Conservation (phyloP, 139 green algal species). For the Ostreobium quekettii region DNA sequence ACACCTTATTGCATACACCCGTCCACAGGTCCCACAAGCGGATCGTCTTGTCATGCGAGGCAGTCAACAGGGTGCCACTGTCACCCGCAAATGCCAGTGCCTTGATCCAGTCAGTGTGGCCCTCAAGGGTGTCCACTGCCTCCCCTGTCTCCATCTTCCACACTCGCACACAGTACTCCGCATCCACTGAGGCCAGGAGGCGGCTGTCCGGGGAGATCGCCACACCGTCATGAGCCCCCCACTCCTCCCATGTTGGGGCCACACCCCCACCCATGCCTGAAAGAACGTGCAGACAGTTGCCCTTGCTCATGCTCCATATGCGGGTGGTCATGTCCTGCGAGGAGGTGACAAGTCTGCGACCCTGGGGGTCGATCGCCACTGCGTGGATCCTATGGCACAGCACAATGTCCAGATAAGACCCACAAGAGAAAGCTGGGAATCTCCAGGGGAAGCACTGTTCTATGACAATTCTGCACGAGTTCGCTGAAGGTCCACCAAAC, state of each 20-base stretch:
- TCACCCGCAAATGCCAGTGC: slow-evolving; percentile 13
- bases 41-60: slow-evolving; percentile 20
- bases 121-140: slow-evolving; percentile 18
- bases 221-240: slow-evolving; percentile 1
- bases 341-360: slow-evolving; percentile 39
- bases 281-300: slow-evolving; percentile 34
- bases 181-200: slow-evolving; percentile 9
- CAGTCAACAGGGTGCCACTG: slow-evolving; percentile 1
- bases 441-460: neutral
- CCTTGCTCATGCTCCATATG: slow-evolving; percentile 50
- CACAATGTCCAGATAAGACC: neutral
- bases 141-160: slow-evolving; percentile 13
- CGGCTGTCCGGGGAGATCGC: slow-evolving; percentile 3
- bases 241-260: slow-evolving; percentile 5
- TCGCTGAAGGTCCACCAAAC: no score
- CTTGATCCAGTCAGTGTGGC: slow-evolving; percentile 23
- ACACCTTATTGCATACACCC: slow-evolving; percentile 30
- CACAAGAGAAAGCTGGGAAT: neutral
- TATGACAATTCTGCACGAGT: no score
- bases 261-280: neutral
- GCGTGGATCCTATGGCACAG: slow-evolving; percentile 33
- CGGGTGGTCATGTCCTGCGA: slow-evolving; percentile 59
- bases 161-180: neutral
- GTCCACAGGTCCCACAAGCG: slow-evolving; percentile 37
- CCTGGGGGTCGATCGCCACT: slow-evolving; percentile 39